phyloP scores from a whole-genome alignment of 208 protist genomes.

The Crithidia thermophila region DNA sequence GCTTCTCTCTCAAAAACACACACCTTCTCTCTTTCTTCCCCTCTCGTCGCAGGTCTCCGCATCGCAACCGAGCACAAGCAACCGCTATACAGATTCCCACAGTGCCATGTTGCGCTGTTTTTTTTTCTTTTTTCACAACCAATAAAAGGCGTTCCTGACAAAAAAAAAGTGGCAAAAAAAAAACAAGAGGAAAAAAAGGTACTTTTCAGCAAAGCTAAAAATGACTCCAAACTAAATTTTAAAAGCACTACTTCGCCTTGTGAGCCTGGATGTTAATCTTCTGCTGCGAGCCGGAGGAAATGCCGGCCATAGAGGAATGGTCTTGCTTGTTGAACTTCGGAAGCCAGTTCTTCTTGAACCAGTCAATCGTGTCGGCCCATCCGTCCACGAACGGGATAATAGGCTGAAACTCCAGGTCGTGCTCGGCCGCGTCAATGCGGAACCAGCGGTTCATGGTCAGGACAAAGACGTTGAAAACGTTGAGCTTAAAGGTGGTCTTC shows the following conservation, averaged over 20 bases:
- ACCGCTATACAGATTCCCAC: too few relatives aligned
- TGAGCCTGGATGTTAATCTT: constrained; percentile 91
- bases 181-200: constrained; percentile 1
- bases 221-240: neutral
- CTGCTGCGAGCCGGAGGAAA: constrained; percentile 78
- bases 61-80: too few relatives aligned
- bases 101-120: too few relatives aligned
- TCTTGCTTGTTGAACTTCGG: constrained; percentile 78
- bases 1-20: too few relatives aligned
- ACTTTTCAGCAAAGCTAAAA: neutral
- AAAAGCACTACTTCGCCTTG: constrained; percentile 15
- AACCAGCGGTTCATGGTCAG: constrained; percentile 97
- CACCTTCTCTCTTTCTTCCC: too few relatives aligned
- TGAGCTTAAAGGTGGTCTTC: constrained; percentile 89
- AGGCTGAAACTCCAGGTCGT: constrained; percentile 85
- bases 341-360: constrained; percentile 92
- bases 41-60: too few relatives aligned
- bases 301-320: constrained; percentile 64
- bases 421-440: constrained; percentile 87
- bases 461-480: constrained; percentile 94
- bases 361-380: constrained; percentile 89
- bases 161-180: neutral
- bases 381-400: constrained; percentile 90
- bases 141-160: too few relatives aligned
- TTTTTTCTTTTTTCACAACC: neutral